Percentiles rank a stretch among this genome's conserved stretches.
Conservation (phyloP, 805 yeast species). For the Komagataella pastoris region DNA sequence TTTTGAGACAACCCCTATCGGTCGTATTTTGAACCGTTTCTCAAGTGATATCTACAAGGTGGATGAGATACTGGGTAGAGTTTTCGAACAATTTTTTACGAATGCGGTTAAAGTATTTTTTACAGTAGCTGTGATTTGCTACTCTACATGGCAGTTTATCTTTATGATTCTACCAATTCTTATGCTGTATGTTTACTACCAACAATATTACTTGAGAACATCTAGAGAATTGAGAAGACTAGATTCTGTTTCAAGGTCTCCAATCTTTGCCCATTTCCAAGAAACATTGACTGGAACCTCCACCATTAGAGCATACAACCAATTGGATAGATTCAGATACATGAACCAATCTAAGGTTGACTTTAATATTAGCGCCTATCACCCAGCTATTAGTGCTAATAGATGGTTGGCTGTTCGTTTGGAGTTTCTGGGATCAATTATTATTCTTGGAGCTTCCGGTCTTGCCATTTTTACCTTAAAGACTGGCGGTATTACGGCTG, state of each 20-base stretch:
- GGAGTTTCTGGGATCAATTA: conserved; percentile 81
- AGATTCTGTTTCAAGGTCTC: conserved; percentile 69
- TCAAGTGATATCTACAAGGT: conserved; percentile 84
- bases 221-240: conserved; percentile 76
- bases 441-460: conserved; percentile 78
- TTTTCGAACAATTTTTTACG: conserved; percentile 53
- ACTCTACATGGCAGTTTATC: conserved; percentile 79
- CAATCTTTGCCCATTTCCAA: conserved; percentile 75
- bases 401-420: conserved; percentile 96
- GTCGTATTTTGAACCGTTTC: conserved; percentile 81
- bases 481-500: conserved; percentile 65
- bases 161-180: conserved; percentile 61
- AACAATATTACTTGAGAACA: conserved; percentile 61
- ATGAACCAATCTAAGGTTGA: conserved; percentile 66
- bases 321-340: conserved; percentile 45
- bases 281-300: conserved; percentile 68
- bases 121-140: conserved; percentile 68
- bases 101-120: conserved; percentile 53
- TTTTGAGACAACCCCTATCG: conserved; percentile 92
- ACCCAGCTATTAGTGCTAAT: conserved; percentile 85
- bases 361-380: conserved; percentile 80
- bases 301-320: conserved; percentile 63
- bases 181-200: conserved; percentile 54
- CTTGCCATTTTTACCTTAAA: conserved; percentile 60
- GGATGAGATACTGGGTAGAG: conserved; percentile 67